Conservation (phyloP, 2,329 filamentous ascomycete species). For the Aureobasidium musti region DNA sequence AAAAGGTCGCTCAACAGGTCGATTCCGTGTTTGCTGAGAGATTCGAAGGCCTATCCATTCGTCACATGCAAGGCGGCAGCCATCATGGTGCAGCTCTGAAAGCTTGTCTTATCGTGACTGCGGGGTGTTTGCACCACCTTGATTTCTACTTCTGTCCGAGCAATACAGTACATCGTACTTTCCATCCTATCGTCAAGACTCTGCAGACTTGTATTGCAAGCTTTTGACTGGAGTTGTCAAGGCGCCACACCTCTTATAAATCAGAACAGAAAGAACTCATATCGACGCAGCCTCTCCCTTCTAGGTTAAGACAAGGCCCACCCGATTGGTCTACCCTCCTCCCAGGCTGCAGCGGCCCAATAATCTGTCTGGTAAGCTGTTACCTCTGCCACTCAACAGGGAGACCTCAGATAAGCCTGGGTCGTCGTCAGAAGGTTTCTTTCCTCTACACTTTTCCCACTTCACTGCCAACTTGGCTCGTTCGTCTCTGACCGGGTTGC, state of each 20-base stretch:
- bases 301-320: constrained; percentile 25
- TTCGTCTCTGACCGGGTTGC: constrained; percentile 20
- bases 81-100: constrained; percentile 22
- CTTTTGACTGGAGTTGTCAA: neutral
- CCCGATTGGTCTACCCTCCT: constrained; percentile 24
- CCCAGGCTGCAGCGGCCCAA: constrained; percentile 25
- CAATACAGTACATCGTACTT: constrained; percentile 6
- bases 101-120: constrained; percentile 25
- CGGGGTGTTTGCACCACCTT: constrained; percentile 27
- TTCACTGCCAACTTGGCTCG: constrained; percentile 11
- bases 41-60: neutral
- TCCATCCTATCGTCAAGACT: constrained; percentile 10
- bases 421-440: neutral
- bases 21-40: constrained; percentile 9
- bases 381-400: constrained; percentile 4
- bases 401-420: constrained; percentile 4
- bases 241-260: neutral
- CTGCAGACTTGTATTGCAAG: constrained; percentile 3
- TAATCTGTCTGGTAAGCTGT: constrained; percentile 23
- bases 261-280: constrained; percentile 19
- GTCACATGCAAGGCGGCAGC: constrained; percentile 28
- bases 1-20: neutral
- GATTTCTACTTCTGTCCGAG: constrained; percentile 17
- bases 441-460: neutral
- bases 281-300: constrained; percentile 3